phyloP scores from a whole-genome alignment of 2,329 filamentous ascomycete genomes.

The Monilinia fructigena region DNA sequence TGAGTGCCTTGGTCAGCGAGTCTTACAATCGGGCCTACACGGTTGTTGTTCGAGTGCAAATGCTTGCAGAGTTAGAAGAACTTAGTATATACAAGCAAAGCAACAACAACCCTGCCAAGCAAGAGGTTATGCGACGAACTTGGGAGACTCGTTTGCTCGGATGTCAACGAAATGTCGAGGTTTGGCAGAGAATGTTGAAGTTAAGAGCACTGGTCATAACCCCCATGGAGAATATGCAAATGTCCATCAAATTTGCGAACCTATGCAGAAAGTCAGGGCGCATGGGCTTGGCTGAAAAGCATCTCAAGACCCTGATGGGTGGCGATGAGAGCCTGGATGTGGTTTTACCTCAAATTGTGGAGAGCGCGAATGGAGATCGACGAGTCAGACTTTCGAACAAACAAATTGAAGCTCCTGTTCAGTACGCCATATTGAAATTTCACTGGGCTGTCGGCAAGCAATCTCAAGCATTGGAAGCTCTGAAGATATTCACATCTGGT shows the following conservation, averaged over 20 bases:
- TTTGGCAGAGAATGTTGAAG: slow-evolving; percentile 98
- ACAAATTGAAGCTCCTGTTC: slow-evolving; percentile 64
- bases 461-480: slow-evolving; percentile 55
- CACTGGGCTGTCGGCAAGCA: slow-evolving; percentile 85
- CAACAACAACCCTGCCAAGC: slow-evolving; percentile 73
- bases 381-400: slow-evolving; percentile 26
- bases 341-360: slow-evolving; percentile 52
- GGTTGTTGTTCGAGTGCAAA: slow-evolving; percentile 97
- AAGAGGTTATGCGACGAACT: slow-evolving; percentile 84
- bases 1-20: slow-evolving; percentile 94
- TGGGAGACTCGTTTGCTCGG: slow-evolving; percentile 96
- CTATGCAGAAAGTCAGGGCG: slow-evolving; percentile 94
- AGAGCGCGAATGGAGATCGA: slow-evolving; percentile 29
- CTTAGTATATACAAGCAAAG: slow-evolving; percentile 98
- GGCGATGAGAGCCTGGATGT: slow-evolving; percentile 62
- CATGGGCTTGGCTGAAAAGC: slow-evolving; percentile 93
- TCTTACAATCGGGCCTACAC: slow-evolving; percentile 97
- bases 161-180: slow-evolving; percentile 94
- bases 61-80: slow-evolving; percentile 97
- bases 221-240: slow-evolving; percentile 91
- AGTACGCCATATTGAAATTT: slow-evolving; percentile 96
- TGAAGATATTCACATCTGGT: slow-evolving; percentile 61
- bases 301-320: slow-evolving; percentile 84
- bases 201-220: slow-evolving; percentile 88
- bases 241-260: slow-evolving; percentile 99